Conservation (phyloP, 208 protist species). For the Phytomonas sp. region DNA sequence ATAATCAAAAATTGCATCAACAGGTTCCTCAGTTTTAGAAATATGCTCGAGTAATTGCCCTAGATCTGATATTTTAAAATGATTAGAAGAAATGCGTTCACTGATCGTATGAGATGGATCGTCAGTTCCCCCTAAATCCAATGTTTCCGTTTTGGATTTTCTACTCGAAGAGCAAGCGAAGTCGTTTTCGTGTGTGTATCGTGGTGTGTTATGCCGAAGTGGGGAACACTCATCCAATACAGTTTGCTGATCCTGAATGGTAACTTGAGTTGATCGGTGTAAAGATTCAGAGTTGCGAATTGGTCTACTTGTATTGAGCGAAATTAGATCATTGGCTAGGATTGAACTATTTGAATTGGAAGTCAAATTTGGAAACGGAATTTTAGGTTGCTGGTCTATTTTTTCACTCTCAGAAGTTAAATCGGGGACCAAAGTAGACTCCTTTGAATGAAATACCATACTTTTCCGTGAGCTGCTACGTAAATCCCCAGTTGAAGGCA, state of each 20-base stretch:
- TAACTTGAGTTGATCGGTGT: neutral
- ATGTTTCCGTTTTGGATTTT: neutral
- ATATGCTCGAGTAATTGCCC: neutral
- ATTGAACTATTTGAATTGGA: neutral
- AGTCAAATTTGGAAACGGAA: neutral
- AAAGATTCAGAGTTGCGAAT: neutral
- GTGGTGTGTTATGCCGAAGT: neutral
- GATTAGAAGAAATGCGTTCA: neutral
- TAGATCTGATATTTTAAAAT: neutral
- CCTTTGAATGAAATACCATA: neutral
- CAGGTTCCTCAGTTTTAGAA: conserved; percentile 18
- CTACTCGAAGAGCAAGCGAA: neutral
- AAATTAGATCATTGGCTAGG: neutral
- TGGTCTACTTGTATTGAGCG: neutral
- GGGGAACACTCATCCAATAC: neutral
- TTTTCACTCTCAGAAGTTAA: neutral
- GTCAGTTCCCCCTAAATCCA: neutral
- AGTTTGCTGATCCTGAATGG: neutral
- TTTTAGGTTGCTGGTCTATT: neutral
- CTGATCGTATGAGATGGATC: neutral
- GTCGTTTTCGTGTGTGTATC: neutral
- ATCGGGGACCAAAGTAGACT: neutral
- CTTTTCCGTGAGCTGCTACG: neutral
- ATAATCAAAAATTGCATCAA: conserved; percentile 83
- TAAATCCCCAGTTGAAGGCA: neutral